Conservation (phyloP, 2,329 filamentous ascomycete genomes). For the Teratosphaeria viscida region DNA sequence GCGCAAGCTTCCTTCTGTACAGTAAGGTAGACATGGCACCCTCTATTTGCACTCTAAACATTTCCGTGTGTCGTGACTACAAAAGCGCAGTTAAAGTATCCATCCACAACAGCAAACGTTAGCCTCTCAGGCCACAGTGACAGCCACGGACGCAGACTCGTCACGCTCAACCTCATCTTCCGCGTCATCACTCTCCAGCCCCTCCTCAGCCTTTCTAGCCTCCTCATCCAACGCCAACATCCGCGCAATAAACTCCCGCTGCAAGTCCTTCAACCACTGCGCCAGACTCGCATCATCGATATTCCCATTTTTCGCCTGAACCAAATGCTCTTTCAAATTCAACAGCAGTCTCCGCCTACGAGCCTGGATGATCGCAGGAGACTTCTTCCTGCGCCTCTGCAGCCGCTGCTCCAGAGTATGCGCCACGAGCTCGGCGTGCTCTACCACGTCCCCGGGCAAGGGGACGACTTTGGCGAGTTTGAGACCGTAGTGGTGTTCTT, state of each 20-base stretch:
- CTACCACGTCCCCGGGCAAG: slow-evolving; percentile 57
- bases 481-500: slow-evolving; percentile 73
- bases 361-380: slow-evolving; percentile 47
- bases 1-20: neutral
- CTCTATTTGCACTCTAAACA: neutral
- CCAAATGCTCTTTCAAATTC: slow-evolving; percentile 59
- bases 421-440: slow-evolving; percentile 57
- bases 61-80: neutral
- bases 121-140: neutral
- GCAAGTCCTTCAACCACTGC: slow-evolving; percentile 55
- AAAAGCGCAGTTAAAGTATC: too few species aligned
- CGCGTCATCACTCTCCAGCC: neutral
- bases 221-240: slow-evolving; percentile 59
- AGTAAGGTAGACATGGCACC: neutral
- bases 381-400: slow-evolving; percentile 45
- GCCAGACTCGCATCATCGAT: slow-evolving; percentile 55
- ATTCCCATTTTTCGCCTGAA: slow-evolving; percentile 54
- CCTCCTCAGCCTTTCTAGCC: slow-evolving; percentile 8
- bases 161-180: neutral
- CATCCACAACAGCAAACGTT: too few species aligned
- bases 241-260: slow-evolving; percentile 60
- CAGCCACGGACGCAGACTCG: neutral
- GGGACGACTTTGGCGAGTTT: slow-evolving; percentile 65
- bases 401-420: slow-evolving; percentile 50
- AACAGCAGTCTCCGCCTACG: slow-evolving; percentile 64